phyloP scores from a whole-genome alignment of 176 grass and related monocot genomes.

The Triticum dicoccoides region DNA sequence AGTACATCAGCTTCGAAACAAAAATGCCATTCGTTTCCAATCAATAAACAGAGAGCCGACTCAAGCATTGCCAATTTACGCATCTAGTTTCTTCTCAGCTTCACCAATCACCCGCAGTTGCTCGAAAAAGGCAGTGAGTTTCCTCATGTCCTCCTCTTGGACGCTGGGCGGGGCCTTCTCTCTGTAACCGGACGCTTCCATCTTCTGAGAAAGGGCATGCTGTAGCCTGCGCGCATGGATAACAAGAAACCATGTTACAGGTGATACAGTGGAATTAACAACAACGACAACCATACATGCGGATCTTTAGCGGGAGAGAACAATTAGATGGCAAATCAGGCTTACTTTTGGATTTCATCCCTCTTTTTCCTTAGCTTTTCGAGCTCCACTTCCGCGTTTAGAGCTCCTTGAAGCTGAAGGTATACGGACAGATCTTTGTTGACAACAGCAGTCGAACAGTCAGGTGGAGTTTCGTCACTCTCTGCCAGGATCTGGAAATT shows the following conservation, averaged over 20 bases:
- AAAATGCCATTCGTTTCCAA: neutral
- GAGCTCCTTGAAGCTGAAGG: constrained; percentile 83
- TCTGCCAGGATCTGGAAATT: constrained; percentile 53
- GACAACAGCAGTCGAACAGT: constrained; percentile 76
- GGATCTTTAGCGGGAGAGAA: neutral
- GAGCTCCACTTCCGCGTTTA: constrained; percentile 68
- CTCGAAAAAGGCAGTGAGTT: constrained; percentile 54
- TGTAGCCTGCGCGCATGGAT: constrained; percentile 42
- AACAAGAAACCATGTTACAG: constrained; percentile 6
- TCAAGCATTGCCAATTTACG: neutral
- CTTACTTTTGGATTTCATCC: constrained; percentile 71
- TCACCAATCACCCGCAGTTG: constrained; percentile 61
- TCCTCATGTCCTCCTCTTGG: constrained; percentile 70
- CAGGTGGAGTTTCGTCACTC: constrained; percentile 43
- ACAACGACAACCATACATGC: too few relatives aligned
- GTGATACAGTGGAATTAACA: neutral
- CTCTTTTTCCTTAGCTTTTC: constrained; percentile 79
- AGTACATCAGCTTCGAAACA: neutral
- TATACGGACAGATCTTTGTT: constrained; percentile 80
- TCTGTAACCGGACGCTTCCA: constrained; percentile 53
- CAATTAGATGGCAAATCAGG: neutral
- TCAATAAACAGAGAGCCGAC: neutral
- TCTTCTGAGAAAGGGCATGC: constrained; percentile 47
- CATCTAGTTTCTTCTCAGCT: constrained; percentile 66
- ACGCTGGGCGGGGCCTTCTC: constrained; percentile 70